Base-by-base conservation (phyloP, 768 basidiomycete species). In the Phylloporus arenicola region DNA sequence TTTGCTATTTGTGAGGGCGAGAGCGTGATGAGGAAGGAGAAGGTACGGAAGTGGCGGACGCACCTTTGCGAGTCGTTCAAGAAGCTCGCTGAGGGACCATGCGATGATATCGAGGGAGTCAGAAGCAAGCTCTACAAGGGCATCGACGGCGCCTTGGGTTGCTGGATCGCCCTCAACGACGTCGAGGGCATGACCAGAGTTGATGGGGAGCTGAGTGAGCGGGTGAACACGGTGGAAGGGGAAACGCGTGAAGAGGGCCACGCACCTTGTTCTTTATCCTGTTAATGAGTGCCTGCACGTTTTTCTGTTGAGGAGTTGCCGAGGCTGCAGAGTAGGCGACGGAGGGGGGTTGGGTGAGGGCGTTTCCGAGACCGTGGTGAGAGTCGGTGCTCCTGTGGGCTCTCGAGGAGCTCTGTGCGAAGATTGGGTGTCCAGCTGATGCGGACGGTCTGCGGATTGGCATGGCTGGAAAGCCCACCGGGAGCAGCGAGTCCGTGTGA, bases 101-200 rank as follows among this genome's bases (percentile, higher is more conserved):
- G 83, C 83, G 44, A 95, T 91, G 57, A 88, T 80, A 62, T 91
- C 84, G 51, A 92, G 67, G 10, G 86, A 84, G 56, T 89, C 86
- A 48, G 75, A 70, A 2, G 91, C 82, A 13, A 94, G 77, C 40
- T 89, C 83, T n/a, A 89, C 79, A 16, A 95, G 74, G 12, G 90
- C 81, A 55, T 86, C 80, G 35, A 93, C 80, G 8, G 86, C 81
- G 62, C 88, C 82, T 55, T 83, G 81, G 0, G 87, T 82, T 6
- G 88, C 82, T 30, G 75, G 70, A 67, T 94, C 91, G 8, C 74
- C 74, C 68, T 95, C 92, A 47, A 94, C 72, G 25, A 79, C 75
- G 60, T 83, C 81, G 51, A 94, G 65, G 12, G 82, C 72, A 37
- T 80, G 73, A 17, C 92, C 92, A 29, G 92, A 92, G 69, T 90